These are phyloP conservation scores for Fusarium armeniacum DNA, from an alignment of 2,329 filamentous ascomycete species.

Conservation along the genomic window DNA sequence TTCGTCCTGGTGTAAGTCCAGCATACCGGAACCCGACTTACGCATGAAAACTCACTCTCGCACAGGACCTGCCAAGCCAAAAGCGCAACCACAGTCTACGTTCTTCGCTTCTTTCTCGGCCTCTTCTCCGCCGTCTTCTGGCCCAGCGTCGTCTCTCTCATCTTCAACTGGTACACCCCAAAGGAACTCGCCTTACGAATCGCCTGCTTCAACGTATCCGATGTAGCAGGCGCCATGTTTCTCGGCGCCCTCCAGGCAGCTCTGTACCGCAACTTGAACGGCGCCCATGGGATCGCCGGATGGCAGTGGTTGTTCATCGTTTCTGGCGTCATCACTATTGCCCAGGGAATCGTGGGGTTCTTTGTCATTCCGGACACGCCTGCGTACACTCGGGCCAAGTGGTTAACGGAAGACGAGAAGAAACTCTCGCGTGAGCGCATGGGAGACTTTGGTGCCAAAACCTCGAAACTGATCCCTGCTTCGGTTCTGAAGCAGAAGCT, in stretches of 20 bases:
- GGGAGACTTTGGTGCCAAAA: conserved; percentile 50
- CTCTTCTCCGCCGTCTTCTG: conserved; percentile 57
- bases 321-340: conserved; percentile 59
- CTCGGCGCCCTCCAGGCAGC: conserved; percentile 61
- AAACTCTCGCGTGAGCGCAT: conserved; percentile 48
- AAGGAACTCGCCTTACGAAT: conserved; percentile 58
- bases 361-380: conserved; percentile 56
- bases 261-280: conserved; percentile 59
- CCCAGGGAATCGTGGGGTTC: conserved; percentile 57
- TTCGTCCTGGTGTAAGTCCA: conserved; percentile 47
- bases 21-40: rapidly evolving
- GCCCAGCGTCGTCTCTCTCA: conserved; percentile 56
- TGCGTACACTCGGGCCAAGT: conserved; percentile 51
- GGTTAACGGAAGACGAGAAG: conserved; percentile 51
- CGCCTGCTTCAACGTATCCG: conserved; percentile 60
- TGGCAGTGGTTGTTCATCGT: conserved; percentile 65
- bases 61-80: conserved; percentile 51
- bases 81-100: conserved; percentile 56
- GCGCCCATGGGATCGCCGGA: conserved; percentile 56
- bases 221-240: conserved; percentile 61
- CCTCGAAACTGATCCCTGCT: conserved; percentile 48
- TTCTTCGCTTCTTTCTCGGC: conserved; percentile 61
- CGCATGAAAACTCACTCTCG: background rate
- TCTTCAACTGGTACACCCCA: conserved; percentile 62
- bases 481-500: conserved; percentile 47